A percentile compares a stretch with the other conserved stretches of the same genome.
Conservation (phyloP, 345 rosid species). For the Brassica incana region DNA sequence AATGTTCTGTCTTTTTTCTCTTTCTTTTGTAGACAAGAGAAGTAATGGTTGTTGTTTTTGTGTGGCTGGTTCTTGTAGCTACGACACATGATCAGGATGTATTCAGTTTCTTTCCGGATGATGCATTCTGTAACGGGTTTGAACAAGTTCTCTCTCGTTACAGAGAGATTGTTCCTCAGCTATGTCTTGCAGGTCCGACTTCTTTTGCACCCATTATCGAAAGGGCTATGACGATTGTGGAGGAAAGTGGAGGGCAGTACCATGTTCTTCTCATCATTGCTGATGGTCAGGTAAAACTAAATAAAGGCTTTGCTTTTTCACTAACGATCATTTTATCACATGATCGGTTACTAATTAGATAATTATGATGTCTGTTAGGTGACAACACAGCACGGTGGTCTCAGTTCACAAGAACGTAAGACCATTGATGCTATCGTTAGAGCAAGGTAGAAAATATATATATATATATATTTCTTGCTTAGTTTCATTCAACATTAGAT, state of each 20-base stretch:
- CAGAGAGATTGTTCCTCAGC: constrained; percentile 73
- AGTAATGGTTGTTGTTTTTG: constrained; percentile 24
- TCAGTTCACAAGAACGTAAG: constrained; percentile 68
- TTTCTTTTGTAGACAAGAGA: background rate
- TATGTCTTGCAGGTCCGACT: constrained; percentile 87
- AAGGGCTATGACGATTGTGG: constrained; percentile 75
- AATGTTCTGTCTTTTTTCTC: constrained; percentile 1
- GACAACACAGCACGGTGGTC: constrained; percentile 55
- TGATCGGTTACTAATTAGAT: background rate
- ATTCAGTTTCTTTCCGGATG: constrained; percentile 69
- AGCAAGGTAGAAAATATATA: constrained; percentile 48
- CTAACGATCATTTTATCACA: background rate
- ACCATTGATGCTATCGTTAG: constrained; percentile 78
- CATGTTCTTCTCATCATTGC: constrained; percentile 84
- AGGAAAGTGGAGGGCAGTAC: constrained; percentile 83
- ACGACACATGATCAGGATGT: constrained; percentile 92
- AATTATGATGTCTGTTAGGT: constrained; percentile 42
- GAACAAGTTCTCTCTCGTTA: constrained; percentile 74
- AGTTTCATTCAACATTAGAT: background rate
- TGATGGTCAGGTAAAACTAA: constrained; percentile 70
- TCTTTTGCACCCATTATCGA: constrained; percentile 86
- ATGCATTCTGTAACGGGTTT: constrained; percentile 68
- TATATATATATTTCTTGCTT: too few species aligned
- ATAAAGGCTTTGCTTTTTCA: background rate
- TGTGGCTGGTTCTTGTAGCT: constrained; percentile 46